phyloP scores from a whole-genome alignment of 177 flowering plant species.

The Vitis hybrid region DNA sequence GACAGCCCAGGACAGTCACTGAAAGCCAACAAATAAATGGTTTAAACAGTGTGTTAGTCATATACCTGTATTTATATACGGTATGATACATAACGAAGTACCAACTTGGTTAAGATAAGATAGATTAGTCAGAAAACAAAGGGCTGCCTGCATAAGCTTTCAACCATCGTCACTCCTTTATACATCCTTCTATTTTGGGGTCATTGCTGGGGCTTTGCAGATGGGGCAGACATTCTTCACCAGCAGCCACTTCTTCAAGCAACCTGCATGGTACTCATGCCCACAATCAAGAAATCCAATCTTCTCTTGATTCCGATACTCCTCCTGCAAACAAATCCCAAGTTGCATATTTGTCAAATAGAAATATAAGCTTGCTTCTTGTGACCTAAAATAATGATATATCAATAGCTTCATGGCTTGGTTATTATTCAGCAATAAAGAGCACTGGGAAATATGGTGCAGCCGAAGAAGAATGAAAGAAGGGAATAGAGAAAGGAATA shows the following conservation, averaged over 20 bases:
- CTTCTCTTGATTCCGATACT: slow-evolving; percentile 22
- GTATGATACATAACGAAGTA: slow-evolving; percentile 8
- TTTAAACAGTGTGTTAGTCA: slow-evolving; percentile 9
- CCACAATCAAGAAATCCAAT: slow-evolving; percentile 37
- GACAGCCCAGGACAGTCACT: background rate
- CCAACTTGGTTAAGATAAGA: background rate
- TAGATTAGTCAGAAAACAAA: background rate
- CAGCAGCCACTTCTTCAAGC: slow-evolving; percentile 41
- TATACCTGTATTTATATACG: slow-evolving; percentile 13
- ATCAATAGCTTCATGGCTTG: too few relatives aligned
- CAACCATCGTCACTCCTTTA: background rate
- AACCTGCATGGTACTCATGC: slow-evolving; percentile 39
- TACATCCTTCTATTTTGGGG: background rate
- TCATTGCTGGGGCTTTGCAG: slow-evolving; percentile 37
- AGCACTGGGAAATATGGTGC: too few relatives aligned
- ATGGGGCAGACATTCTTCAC: slow-evolving; percentile 44
- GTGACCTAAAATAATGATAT: background rate
- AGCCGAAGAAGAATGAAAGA: too few relatives aligned
- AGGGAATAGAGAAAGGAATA: too few relatives aligned
- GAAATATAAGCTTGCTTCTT: background rate
- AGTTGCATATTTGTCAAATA: background rate
- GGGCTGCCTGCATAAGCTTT: background rate
- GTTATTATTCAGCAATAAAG: too few relatives aligned
- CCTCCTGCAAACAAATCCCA: slow-evolving; percentile 23
- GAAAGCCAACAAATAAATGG: slow-evolving; percentile 20